Evolutionary conservation across 768 basidiomycete genomes (phyloP).

Genomic region (Zangia roseola): DNA sequence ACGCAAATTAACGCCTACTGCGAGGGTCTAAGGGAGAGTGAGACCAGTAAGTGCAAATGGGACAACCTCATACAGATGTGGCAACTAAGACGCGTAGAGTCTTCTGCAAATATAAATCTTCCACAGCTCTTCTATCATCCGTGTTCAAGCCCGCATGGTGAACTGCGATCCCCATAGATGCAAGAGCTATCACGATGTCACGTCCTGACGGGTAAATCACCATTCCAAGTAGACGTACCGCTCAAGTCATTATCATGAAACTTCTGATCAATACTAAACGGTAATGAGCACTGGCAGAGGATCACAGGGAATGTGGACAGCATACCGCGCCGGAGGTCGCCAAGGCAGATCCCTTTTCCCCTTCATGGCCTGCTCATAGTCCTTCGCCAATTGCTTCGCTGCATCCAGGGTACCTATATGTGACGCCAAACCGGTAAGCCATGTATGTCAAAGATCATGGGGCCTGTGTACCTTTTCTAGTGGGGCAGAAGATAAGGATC

Average conservation of each 20-base stretch:
- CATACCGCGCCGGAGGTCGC: conserved; percentile 57
- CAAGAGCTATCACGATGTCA: conserved; percentile 48
- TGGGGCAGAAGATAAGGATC: conserved; percentile 84
- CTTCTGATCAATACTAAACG: conserved; percentile 46
- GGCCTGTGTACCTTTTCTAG: conserved; percentile 65
- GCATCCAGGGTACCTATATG: conserved; percentile 56
- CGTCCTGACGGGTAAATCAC: not conserved
- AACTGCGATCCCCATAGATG: conserved; percentile 75
- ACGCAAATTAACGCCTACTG: conserved; percentile 97
- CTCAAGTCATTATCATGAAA: conserved; percentile 71
- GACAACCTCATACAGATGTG: conserved; percentile 64
- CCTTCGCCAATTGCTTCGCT: conserved; percentile 74
- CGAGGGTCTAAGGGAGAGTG: conserved; percentile 66
- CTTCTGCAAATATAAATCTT: conserved; percentile 69
- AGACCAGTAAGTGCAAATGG: conserved; percentile 1
- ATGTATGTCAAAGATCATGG: not conserved
- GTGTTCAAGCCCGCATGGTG: conserved; percentile 87
- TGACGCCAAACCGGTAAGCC: not conserved
- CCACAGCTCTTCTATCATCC: conserved; percentile 71
- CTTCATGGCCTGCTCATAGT: conserved; percentile 58
- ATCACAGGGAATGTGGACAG: not conserved
- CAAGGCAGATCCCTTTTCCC: conserved; percentile 61
- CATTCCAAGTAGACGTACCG: conserved; percentile 29
- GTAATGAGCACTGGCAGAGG: conserved; percentile 4
- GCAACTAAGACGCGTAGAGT: conserved; percentile 68